Evolutionary conservation across 2,329 filamentous ascomycete genomes (phyloP), one percentile per base, ranked within the genome.

Genomic region (Coniochaeta ligniaria): DNA sequence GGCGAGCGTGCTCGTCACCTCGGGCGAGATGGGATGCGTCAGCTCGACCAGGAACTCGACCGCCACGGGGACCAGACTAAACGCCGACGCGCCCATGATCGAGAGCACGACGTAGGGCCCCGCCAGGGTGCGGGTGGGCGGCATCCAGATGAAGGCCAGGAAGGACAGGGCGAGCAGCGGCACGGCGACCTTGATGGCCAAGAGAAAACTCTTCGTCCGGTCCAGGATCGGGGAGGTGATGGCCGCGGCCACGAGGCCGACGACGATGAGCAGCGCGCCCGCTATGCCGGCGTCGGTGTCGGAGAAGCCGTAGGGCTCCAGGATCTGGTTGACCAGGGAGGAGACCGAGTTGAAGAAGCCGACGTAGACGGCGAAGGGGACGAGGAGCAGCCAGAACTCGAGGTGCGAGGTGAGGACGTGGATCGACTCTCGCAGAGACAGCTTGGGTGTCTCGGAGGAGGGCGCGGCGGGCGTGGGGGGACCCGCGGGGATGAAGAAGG

Each of bases 321-420:
- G 83, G 71, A 98, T 91, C 71, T 97, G 94, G 77, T 94, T 96
- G 11, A 98, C 81, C 1, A 98, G 84, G 1, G 90, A 90, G 57
- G 92, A 96, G 66, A 93, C 80, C 66, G 89, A 89, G 80, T 98
- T 98, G 86, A 99, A 99, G 77, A 95, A 88, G 68, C 90, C 92
- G 63, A 96, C 91, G 73, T 92, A 96, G 68, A 93, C 75, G 65
- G 84, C 77, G 75, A 94, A 98, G n/a, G 93, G 88, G 62, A 93
- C 68, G 63, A 93, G 78, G 65, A 97, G 75, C 64, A 96, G 82
- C 82, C 87, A 96, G 74, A 96, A 89, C 70, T 94, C 88, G 20
- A 83, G 78, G 6, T 85, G 90, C 35, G 69, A 71, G 55, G 81
- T 70, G 52, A 93, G 73, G 20, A 83, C 81, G 8, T 76, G 70